phyloP scores from a whole-genome alignment of 331 rosid species.

The Dryas integrifolia region DNA sequence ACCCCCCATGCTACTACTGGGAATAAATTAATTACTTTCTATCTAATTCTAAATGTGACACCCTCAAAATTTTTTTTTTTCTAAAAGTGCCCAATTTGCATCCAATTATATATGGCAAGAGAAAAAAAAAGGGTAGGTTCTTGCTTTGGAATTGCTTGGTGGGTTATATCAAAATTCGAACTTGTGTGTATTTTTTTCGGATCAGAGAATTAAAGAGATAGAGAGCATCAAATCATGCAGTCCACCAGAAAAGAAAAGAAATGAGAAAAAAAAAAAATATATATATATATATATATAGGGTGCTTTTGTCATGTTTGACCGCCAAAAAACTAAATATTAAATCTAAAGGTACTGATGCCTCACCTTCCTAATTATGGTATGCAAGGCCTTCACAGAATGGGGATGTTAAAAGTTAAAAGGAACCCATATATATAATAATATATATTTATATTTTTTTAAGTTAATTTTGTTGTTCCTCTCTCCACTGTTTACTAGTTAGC shows the following conservation, averaged over 20 bases:
- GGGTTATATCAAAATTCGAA: not conserved
- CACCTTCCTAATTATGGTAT: constrained; percentile 24
- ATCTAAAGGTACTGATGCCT: constrained; percentile 31
- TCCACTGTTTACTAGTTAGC: not conserved
- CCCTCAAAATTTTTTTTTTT: too few species aligned
- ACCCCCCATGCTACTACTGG: constrained; percentile 5
- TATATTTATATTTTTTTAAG: not conserved
- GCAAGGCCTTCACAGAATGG: constrained; percentile 14
- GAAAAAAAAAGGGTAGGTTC: not conserved
- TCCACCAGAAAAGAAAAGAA: constrained; percentile 13
- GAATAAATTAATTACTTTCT: not conserved
- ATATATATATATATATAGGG: not conserved
- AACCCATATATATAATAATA: too few species aligned
- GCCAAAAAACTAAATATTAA: constrained; percentile 17
- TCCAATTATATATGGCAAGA: too few species aligned
- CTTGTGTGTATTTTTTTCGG: not conserved
- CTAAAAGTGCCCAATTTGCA: too few species aligned
- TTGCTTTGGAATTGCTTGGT: constrained; percentile 3
- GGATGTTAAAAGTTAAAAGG: constrained; percentile 6
- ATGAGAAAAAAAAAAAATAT: not conserved
- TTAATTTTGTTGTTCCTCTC: constrained; percentile 11
- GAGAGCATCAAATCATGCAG: constrained; percentile 36
- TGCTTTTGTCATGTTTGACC: constrained; percentile 29
- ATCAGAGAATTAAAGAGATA: not conserved
- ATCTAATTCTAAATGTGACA: too few species aligned